Evolutionary conservation across 1,139 yeast genomes (phyloP).

Genomic region (Yamadazyma atmosphaerica): DNA sequence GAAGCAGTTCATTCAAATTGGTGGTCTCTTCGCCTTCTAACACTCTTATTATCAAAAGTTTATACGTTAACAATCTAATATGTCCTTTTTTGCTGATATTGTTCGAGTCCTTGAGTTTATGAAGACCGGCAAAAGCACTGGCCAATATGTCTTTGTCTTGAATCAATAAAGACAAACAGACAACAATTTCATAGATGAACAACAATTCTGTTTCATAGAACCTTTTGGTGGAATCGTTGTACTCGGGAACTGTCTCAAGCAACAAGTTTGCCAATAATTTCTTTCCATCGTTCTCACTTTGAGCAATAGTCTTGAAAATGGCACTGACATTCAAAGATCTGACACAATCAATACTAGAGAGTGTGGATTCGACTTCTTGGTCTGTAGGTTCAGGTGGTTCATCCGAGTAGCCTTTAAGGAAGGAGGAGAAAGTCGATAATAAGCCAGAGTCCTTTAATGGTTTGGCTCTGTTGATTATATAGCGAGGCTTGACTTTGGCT

Average conservation of each 20-base stretch:
- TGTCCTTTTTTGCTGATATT: conserved; percentile 31
- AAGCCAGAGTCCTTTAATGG: conserved; percentile 70
- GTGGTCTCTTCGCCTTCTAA: conserved; percentile 17
- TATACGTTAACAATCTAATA: conserved; percentile 39
- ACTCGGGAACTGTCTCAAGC: conserved; percentile 30
- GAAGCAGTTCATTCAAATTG: conserved; percentile 21
- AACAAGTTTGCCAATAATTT: conserved; percentile 22
- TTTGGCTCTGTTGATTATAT: conserved; percentile 60
- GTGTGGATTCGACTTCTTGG: conserved; percentile 84
- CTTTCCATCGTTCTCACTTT: conserved; percentile 26
- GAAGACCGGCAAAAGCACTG: conserved; percentile 24
- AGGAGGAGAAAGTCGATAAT: conserved; percentile 87
- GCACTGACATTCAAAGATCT: conserved; percentile 60
- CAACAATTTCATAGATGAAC: conserved; percentile 55
- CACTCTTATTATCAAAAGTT: conserved; percentile 40
- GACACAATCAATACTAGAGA: conserved; percentile 80
- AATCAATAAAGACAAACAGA: conserved; percentile 50
- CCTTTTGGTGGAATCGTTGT: conserved; percentile 38
- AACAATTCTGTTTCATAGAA: conserved; percentile 55
- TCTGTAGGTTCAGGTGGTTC: conserved; percentile 90
- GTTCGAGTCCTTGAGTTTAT: conserved; percentile 11
- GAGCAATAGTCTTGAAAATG: conserved; percentile 48
- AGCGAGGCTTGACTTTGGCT: conserved; percentile 64
- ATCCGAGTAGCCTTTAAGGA: conserved; percentile 82
- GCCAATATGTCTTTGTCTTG: conserved; percentile 35